Percentiles rank a stretch among this genome's conserved stretches.
These are phyloP conservation scores for Paramecium octaurelia DNA, from an alignment of 73 alveolate genomes.

Conservation along the genomic window DNA sequence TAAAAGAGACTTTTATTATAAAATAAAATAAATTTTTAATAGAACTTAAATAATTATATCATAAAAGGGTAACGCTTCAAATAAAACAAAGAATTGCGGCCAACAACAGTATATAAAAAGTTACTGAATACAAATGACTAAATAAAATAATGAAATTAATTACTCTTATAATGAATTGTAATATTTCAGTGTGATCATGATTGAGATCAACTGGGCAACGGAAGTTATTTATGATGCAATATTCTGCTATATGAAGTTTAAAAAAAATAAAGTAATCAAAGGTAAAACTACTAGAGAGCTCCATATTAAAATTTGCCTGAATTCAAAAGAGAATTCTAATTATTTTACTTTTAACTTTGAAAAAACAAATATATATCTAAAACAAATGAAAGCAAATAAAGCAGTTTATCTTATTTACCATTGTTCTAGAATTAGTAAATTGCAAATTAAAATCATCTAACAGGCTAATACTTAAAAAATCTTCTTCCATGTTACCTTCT, in stretches of 20 bases:
- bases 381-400: background rate
- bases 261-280: background rate
- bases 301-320: background rate
- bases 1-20: background rate
- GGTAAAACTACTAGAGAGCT: background rate
- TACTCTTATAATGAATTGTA: background rate
- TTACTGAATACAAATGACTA: background rate
- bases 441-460: background rate
- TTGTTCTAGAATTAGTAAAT: background rate
- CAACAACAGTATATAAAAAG: background rate
- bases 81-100: background rate
- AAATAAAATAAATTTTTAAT: background rate
- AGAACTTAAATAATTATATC: background rate
- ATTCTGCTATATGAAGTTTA: background rate
- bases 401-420: background rate
- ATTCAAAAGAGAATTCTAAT: background rate
- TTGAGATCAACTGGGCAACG: background rate
- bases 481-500: background rate
- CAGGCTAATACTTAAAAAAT: background rate
- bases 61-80: background rate
- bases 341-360: background rate
- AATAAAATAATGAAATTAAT: background rate
- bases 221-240: background rate
- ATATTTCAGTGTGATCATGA: background rate
- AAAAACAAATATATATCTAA: background rate